phyloP scores from a whole-genome alignment of 345 rosid species.

The Odontarrhena argentea region DNA sequence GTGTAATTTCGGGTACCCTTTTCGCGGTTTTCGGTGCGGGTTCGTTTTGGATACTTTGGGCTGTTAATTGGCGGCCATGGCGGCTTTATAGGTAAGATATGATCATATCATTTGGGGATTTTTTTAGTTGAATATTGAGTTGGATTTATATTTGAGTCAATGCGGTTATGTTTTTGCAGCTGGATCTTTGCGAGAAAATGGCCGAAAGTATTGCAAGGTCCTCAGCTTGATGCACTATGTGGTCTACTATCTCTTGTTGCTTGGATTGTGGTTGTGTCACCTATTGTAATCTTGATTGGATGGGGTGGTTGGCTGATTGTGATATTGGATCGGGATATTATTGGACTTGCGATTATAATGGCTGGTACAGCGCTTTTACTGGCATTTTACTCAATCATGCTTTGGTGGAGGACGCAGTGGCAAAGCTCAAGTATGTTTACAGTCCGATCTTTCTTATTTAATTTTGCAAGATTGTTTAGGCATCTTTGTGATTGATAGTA shows the following conservation, averaged over 20 bases:
- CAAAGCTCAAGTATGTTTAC: constrained; percentile 89
- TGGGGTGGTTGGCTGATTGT: constrained; percentile 93
- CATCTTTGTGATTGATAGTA: neutral
- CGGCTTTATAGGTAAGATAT: constrained; percentile 78
- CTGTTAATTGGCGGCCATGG: constrained; percentile 99
- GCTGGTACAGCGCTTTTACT: constrained; percentile 93
- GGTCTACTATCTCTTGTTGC: constrained; percentile 68
- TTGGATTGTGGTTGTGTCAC: constrained; percentile 85
- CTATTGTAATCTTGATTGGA: constrained; percentile 70
- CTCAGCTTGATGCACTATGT: constrained; percentile 78
- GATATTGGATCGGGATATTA: constrained; percentile 74
- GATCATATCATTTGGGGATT: neutral
- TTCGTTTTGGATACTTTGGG: constrained; percentile 87
- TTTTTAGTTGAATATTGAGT: neutral
- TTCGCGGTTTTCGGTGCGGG: constrained; percentile 70
- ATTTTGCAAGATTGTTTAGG: neutral
- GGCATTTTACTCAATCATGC: constrained; percentile 98
- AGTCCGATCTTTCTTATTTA: constrained; percentile 14
- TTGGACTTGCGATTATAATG: constrained; percentile 96
- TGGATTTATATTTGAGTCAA: constrained; percentile 5
- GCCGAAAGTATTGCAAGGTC: constrained; percentile 85
- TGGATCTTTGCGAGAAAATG: constrained; percentile 99
- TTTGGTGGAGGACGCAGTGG: constrained; percentile 99
- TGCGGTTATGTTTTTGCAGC: constrained; percentile 51
- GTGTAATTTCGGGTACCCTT: constrained; percentile 85